phyloP scores from a whole-genome alignment of 1,139 yeast genomes.

The Meyerozyma athensensis region DNA sequence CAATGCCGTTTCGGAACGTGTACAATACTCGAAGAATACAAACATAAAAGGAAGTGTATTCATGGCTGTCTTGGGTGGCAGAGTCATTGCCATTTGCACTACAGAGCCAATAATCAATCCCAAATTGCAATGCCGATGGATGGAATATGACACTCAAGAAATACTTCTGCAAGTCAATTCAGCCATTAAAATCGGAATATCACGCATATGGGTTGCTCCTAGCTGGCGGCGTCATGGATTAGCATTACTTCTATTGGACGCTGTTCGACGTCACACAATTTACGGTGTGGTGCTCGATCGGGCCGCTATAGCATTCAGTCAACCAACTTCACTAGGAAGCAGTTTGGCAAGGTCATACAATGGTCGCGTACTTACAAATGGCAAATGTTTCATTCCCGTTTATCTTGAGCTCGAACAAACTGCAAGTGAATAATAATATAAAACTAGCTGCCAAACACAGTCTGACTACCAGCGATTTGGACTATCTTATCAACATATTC shows the following conservation, averaged over 20 bases:
- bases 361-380: slow-evolving; percentile 47
- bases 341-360: slow-evolving; percentile 48
- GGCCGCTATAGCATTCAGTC: slow-evolving; percentile 59
- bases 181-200: slow-evolving; percentile 46
- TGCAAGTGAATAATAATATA: background rate
- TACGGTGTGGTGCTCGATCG: slow-evolving; percentile 47
- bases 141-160: slow-evolving; percentile 34
- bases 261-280: slow-evolving; percentile 37
- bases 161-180: slow-evolving; percentile 34
- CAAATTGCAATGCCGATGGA: slow-evolving; percentile 37
- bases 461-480: slow-evolving; percentile 43
- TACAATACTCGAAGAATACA: slow-evolving; percentile 40
- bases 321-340: slow-evolving; percentile 63
- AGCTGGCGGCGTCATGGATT: slow-evolving; percentile 50
- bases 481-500: slow-evolving; percentile 53
- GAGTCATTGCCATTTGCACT: slow-evolving; percentile 52
- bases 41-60: slow-evolving; percentile 30
- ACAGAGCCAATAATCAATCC: slow-evolving; percentile 29
- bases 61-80: slow-evolving; percentile 32
- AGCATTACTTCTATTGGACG: slow-evolving; percentile 38
- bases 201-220: slow-evolving; percentile 61
- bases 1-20: slow-evolving; percentile 51
- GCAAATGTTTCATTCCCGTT: slow-evolving; percentile 48
- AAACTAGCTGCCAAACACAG: slow-evolving; percentile 34
- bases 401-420: slow-evolving; percentile 27